Evolutionary conservation across 345 rosid genomes (phyloP), one percentile per base, ranked within the genome.

Genomic region (Dimocarpus longan): DNA sequence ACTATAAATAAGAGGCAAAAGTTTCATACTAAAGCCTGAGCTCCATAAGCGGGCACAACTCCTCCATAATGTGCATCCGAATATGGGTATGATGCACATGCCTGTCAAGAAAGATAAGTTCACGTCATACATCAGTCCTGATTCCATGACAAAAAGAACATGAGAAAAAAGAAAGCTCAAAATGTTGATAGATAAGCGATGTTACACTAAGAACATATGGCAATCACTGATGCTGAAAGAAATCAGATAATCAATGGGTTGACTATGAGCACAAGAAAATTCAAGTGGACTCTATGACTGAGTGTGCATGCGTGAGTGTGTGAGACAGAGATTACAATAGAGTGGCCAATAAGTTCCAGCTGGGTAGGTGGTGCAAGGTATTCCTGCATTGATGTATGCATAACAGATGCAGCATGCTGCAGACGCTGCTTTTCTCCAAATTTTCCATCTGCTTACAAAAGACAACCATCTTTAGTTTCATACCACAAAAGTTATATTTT

Each of bases 21-120:
- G 68, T 67, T 70, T 65, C 88, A 78, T 87, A 91, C 93, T 89
- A 82, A 76, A 44, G 89, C 56, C 75, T 87, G 87, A 78, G 90
- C 82, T 75, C 81, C 86, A 85, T 84, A 90, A 71, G 91, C 79
- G 59, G 88, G 84, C 81, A 83, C 66, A 59, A 80, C 85, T 73
- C 85, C 87, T 18, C 84, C 84, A 63, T 78, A 84, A 77, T 75
- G 87, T 37, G 85, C 86, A 80, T 91, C 90, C 12, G 84, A 82
- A 48, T 83, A 86, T 39, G 83, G 87, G 75, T 87, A 83, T 18
- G 91, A 64, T 54, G 86, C 84, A 76, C 88, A 85, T 75, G 91
- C 89, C 95, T 91, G 87, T 86, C 57, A 80, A 66, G 72, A n/a
- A 86, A 70, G 74, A 68, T 73, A n/a, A 56, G 44, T 19, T 28